Percentiles rank a stretch among this genome's conserved stretches.
phyloP scores from a whole-genome alignment of 768 basidiomycete genomes.

The Antrodiella citrinella region DNA sequence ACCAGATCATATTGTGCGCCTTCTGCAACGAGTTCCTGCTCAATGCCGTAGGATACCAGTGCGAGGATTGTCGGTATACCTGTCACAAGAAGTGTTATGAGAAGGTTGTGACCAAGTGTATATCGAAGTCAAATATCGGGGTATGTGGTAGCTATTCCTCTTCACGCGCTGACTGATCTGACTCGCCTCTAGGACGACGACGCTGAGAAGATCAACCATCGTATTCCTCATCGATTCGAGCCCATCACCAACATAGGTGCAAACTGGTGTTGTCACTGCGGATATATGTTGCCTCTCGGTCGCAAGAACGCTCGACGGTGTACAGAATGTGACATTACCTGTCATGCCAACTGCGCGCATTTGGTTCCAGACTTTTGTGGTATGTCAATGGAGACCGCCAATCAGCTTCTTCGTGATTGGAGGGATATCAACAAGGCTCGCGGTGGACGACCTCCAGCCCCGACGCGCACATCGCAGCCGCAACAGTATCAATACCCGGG shows the following conservation, averaged over 20 bases:
- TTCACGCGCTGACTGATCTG: not conserved
- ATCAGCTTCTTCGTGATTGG: conserved; percentile 83
- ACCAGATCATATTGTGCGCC: conserved; percentile 96
- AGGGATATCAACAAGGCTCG: conserved; percentile 81
- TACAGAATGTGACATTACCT: conserved; percentile 93
- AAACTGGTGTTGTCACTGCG: conserved; percentile 99
- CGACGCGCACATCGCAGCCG: conserved; percentile 28
- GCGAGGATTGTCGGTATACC: conserved; percentile 97
- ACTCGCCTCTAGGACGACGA: conserved; percentile 67
- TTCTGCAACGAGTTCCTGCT: conserved; percentile 97
- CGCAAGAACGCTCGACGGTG: conserved; percentile 96
- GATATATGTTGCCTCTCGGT: conserved; percentile 94
- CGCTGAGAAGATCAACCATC: conserved; percentile 98
- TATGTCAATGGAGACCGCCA: conserved; percentile 99
- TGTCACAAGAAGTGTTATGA: conserved; percentile 99
- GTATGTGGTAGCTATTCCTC: conserved; percentile 38
- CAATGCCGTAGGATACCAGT: conserved; percentile 96
- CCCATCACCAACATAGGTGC: conserved; percentile 94
- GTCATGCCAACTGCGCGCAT: conserved; percentile 95
- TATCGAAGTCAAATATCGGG: conserved; percentile 91
- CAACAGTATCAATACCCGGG: conserved; percentile 24
- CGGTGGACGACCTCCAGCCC: conserved; percentile 37
- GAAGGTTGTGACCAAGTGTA: conserved; percentile 99
- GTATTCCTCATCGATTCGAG: conserved; percentile 97
- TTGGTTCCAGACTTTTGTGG: conserved; percentile 99